These are phyloP conservation scores for Fraxinus anomala DNA, from an alignment of 257 asterid genomes.

Conservation along the genomic window DNA sequence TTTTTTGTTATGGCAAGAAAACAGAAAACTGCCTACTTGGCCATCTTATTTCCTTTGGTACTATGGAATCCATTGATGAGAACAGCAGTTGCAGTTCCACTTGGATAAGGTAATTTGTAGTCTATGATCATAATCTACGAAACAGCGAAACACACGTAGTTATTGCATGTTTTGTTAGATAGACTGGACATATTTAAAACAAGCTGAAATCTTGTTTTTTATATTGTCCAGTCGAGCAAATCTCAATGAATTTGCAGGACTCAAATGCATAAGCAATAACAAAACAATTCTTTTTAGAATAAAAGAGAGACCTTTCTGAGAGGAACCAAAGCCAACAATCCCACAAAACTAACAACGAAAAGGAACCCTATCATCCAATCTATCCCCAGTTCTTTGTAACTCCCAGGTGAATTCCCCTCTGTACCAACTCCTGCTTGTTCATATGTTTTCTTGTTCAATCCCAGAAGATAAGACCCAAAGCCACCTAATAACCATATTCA, in stretches of 20 bases:
- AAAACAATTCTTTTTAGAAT: neutral
- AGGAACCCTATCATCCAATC: slow-evolving; percentile 81
- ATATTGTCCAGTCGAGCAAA: neutral
- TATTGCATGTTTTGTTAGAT: too few relatives aligned
- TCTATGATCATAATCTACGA: slow-evolving; percentile 62
- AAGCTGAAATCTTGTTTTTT: neutral
- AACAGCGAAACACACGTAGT: neutral
- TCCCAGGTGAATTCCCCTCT: slow-evolving; percentile 53
- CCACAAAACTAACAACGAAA: slow-evolving; percentile 63
- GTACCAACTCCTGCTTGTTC: slow-evolving; percentile 65
- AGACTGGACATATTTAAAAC: too few relatives aligned
- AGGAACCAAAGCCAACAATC: slow-evolving; percentile 70
- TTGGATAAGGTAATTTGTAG: slow-evolving; percentile 61
- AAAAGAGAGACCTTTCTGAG: slow-evolving; percentile 53
- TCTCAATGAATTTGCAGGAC: neutral
- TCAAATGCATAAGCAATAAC: neutral
- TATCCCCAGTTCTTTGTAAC: slow-evolving; percentile 53
- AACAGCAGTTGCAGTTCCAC: slow-evolving; percentile 78
- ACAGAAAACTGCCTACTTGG: slow-evolving; percentile 43
- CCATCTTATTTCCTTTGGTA: slow-evolving; percentile 56
- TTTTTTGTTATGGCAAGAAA: neutral
- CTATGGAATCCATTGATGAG: slow-evolving; percentile 79
- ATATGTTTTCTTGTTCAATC: slow-evolving; percentile 53
- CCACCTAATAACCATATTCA: slow-evolving; percentile 51
- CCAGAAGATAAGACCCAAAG: slow-evolving; percentile 68